phyloP scores from a whole-genome alignment of 306 rosid genomes.

The Oxytropis ochrocephala region DNA sequence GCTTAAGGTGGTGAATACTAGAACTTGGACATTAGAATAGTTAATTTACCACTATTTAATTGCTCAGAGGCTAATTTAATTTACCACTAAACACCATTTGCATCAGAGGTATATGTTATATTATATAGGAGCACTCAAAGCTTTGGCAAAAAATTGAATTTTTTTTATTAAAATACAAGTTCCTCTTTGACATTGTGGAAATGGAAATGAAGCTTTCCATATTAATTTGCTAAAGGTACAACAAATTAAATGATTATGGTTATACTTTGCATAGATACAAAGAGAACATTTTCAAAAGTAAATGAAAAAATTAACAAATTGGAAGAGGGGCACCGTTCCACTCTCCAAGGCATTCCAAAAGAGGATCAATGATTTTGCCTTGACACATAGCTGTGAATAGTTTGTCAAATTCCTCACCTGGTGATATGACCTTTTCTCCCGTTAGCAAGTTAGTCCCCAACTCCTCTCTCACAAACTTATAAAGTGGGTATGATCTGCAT shows the following conservation, averaged over 20 bases:
- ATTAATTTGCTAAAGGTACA: background rate
- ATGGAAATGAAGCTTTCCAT: background rate
- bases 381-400: conserved; percentile 62
- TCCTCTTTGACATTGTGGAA: background rate
- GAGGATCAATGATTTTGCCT: conserved; percentile 73
- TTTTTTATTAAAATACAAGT: conserved; percentile 5
- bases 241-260: background rate
- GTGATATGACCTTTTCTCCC: conserved; percentile 58
- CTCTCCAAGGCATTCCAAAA: conserved; percentile 56
- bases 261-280: conserved; percentile 6
- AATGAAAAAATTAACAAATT: conserved; percentile 29
- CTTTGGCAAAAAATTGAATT: background rate
- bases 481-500: conserved; percentile 82
- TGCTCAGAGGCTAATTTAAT: no score
- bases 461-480: conserved; percentile 73
- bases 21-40: background rate
- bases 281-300: background rate
- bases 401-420: conserved; percentile 78
- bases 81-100: background rate
- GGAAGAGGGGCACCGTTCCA: conserved; percentile 93
- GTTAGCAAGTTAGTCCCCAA: conserved; percentile 48
- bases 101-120: background rate
- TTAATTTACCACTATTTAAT: no score
- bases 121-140: background rate
- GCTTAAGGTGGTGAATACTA: background rate